Conservation (phyloP, 768 basidiomycete genomes). For the Leccinum olivaceopallidum region DNA sequence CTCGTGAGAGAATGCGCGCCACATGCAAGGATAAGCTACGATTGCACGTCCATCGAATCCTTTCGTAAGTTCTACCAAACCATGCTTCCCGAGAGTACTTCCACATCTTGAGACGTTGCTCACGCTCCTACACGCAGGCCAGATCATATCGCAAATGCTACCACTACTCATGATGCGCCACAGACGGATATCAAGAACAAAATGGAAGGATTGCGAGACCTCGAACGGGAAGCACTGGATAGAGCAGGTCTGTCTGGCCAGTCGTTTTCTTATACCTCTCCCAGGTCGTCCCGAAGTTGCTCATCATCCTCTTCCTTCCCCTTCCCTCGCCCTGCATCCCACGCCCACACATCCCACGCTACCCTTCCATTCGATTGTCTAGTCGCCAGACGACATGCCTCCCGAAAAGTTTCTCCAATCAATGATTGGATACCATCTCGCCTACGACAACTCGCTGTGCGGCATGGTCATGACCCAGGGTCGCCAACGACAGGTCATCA, state of each 20-base stretch:
- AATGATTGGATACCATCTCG: constrained; percentile 79
- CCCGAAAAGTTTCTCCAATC: constrained; percentile 66
- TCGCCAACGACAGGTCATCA: constrained; percentile 68
- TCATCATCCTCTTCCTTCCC: background rate
- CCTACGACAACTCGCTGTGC: constrained; percentile 65
- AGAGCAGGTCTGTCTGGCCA: constrained; percentile 58
- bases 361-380: background rate
- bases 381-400: constrained; percentile 61
- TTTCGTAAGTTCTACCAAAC: constrained; percentile 54
- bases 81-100: background rate
- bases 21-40: constrained; percentile 52
- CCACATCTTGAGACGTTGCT: background rate
- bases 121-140: constrained; percentile 42
- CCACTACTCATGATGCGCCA: constrained; percentile 87
- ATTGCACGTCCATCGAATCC: constrained; percentile 59
- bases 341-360: background rate
- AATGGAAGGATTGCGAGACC: constrained; percentile 68
- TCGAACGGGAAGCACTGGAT: constrained; percentile 78
- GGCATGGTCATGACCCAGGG: constrained; percentile 90
- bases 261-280: background rate
- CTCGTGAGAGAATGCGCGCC: constrained; percentile 62
- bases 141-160: constrained; percentile 70
- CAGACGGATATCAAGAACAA: constrained; percentile 70
- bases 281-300: constrained; percentile 2
- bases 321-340: background rate